Base-by-base conservation (phyloP, 805 yeast genomes). In the Saturnispora halmiae region DNA sequence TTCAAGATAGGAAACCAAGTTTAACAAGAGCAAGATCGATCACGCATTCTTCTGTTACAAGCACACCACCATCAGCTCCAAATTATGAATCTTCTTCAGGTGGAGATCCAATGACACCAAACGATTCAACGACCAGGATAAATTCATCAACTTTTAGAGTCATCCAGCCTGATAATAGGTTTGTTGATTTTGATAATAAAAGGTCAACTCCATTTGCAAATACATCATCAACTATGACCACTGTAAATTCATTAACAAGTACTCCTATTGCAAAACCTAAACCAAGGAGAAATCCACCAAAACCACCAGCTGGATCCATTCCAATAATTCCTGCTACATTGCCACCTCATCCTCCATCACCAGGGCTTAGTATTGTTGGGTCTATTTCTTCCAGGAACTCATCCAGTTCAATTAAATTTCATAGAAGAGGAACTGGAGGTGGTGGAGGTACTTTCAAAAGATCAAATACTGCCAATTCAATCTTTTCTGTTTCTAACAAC, bases 181-280 rank as follows among this genome's bases (percentile, higher is more conserved):
- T 82, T 51, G 84, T 84, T 45, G 87, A 87, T 57, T 85, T 85
- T 54, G 92, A 85, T 51, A 76, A 81, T 50, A 67, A 86, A 38
- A 63, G 95, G 33, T 76, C 75, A 34, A 79, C 94, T 1, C 94
- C 95, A 1, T 82, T 73, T 52, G 51, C 24, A 11, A 36, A 31
- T 19, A 75, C 70, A 10, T 82, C 86, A 0, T 87, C 86, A 0
- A 82, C 80, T 6, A 83, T 86, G n/a, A n/a, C n/a, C n/a, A n/a
- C n/a, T n/a, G n/a, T n/a, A n/a, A n/a, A n/a, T 4, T 84, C 86
- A 3, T 29, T 78, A 7, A 82, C 83, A 4, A 82, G 82, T 2
- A 19, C 34, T 6, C 22, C 34, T 8, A 13, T 20, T 20, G 7
- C 25, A 8, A 31, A 31, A 31, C 34, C 56, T n/a, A 40, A 44